Conservation (phyloP, 805 yeast genomes). For the Hanseniaspora pseudoguilliermondii region DNA sequence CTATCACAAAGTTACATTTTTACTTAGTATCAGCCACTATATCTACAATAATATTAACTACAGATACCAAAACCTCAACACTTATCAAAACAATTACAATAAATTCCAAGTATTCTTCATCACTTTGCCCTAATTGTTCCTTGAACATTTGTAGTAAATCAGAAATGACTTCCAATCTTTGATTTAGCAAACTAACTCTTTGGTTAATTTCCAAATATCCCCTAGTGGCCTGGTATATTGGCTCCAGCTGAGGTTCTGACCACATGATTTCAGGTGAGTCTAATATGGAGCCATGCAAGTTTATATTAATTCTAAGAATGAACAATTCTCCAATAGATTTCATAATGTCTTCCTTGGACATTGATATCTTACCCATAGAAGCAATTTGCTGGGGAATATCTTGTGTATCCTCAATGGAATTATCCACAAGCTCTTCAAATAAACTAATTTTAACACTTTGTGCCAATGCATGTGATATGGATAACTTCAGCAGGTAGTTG, state of each 20-base stretch:
- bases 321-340: slow-evolving; percentile 92
- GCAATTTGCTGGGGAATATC: slow-evolving; percentile 96
- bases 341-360: slow-evolving; percentile 92
- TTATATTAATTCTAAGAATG: slow-evolving; percentile 70
- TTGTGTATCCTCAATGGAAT: slow-evolving; percentile 93
- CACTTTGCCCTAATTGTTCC: slow-evolving; percentile 91
- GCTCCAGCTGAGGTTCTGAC: slow-evolving; percentile 97
- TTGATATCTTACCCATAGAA: slow-evolving; percentile 81
- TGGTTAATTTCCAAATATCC: slow-evolving; percentile 93
- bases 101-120: slow-evolving; percentile 81
- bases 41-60: slow-evolving; percentile 63
- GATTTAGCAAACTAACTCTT: slow-evolving; percentile 78
- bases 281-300: slow-evolving; percentile 73
- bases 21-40: slow-evolving; percentile 28
- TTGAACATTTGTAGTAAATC: slow-evolving; percentile 91
- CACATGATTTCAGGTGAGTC: slow-evolving; percentile 98
- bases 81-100: slow-evolving; percentile 84
- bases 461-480: slow-evolving; percentile 90
- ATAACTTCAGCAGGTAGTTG: slow-evolving; percentile 82
- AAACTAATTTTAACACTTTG: slow-evolving; percentile 91
- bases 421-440: slow-evolving; percentile 91
- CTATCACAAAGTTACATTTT: neutral
- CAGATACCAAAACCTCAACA: slow-evolving; percentile 79
- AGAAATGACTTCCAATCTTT: slow-evolving; percentile 82
- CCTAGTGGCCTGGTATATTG: slow-evolving; percentile 92